Base-by-base conservation (phyloP, 176 grass and related monocot species). In the Pontederia paniculata region DNA sequence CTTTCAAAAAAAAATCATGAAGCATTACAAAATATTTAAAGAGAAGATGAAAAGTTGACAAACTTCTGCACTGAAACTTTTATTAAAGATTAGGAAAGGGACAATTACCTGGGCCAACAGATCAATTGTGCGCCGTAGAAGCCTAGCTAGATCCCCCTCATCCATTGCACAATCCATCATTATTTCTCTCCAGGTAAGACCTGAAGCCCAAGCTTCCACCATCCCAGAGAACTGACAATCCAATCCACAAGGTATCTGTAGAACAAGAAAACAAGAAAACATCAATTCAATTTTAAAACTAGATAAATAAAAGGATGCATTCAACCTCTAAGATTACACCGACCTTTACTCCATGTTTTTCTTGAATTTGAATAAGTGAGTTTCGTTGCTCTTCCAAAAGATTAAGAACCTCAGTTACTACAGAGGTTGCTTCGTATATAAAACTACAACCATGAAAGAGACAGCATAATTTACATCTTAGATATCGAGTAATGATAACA, bases 131-230 rank as follows among this genome's bases (percentile, higher is more conserved):
- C 93, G 83, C 52, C 93, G 85, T 48, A 98, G 69, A 47, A 98
- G 72, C 44, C 83, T 83, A 16, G 93, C 93, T 62, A 98, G 76
- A 76, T 91, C 93, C 73, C 93, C 93, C 55, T 91, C 93, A 72
- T 98, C 86, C 86, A 88, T 98, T 60, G 93, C 77, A 63, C 80
- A 98, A 58, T 88, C 86, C 93, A 91, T 97, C 86, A 88, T 98
- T 69, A 88, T 91, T 74, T 98, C 93, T 22, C 86, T 86, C 86
- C 93, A 98, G 8, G 93, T 88, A 62, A 98, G 76, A 72, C 93
- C 93, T 60, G 86, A 88, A 45, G 86, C 86, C 93, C 93, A 98
- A 22, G 93, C 93, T 83, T 98, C 93, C 77, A 91, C 83, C 83
- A 91, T 98, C 65, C 93, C 93, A 66, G 86, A 82, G 81, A 91